A percentile compares a stretch with the other conserved stretches of the same genome.
These are phyloP conservation scores for Acanthamoeba sp. DNA, from an alignment of 208 protist genomes.

Conservation along the genomic window DNA sequence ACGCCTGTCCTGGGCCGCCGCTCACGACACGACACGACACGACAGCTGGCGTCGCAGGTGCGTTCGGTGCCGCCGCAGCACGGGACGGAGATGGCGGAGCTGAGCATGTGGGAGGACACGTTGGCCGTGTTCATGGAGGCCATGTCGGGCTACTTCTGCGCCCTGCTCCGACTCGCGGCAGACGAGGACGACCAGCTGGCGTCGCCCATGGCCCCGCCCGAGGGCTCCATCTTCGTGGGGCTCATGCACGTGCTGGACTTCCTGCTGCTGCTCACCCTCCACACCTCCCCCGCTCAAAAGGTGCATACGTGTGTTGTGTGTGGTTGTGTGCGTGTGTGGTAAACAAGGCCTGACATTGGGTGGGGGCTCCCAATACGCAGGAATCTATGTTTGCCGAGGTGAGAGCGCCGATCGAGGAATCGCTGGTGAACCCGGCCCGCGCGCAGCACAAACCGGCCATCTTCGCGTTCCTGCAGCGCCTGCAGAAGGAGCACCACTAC, in stretches of 20 bases:
- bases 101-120: slow-evolving; percentile 51
- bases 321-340: too few relatives aligned
- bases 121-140: slow-evolving; percentile 55
- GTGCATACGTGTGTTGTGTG: too few relatives aligned
- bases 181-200: slow-evolving; percentile 39
- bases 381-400: neutral
- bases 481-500: slow-evolving; percentile 7
- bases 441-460: slow-evolving; percentile 34
- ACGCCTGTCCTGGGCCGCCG: neutral
- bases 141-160: slow-evolving; percentile 68
- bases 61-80: slow-evolving; percentile 6
- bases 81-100: slow-evolving; percentile 2
- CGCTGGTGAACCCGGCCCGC: neutral
- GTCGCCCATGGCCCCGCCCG: neutral
- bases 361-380: too few relatives aligned
- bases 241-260: slow-evolving; percentile 62
- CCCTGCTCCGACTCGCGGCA: slow-evolving; percentile 32
- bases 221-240: slow-evolving; percentile 44
- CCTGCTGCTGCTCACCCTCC: slow-evolving; percentile 45
- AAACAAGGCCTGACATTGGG: too few relatives aligned
- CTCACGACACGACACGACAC: neutral
- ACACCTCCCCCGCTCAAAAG: neutral
- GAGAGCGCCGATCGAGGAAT: neutral
- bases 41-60: neutral
- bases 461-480: neutral